These are phyloP conservation scores for Verticillium zaregamsianum DNA, from an alignment of 2,329 filamentous ascomycete genomes.

Conservation along the genomic window DNA sequence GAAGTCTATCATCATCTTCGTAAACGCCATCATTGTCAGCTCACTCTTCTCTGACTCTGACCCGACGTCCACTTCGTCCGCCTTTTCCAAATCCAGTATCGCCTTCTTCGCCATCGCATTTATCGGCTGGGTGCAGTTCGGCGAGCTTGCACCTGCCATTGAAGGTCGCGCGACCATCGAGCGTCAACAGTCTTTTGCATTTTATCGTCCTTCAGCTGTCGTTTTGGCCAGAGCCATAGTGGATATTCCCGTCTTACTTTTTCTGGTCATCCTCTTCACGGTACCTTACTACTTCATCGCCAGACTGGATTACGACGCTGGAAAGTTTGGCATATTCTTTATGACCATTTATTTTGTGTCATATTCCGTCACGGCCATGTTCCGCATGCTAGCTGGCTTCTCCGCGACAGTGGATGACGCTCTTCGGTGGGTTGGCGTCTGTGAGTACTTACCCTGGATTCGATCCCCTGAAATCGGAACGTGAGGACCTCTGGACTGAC, in stretches of 20 bases:
- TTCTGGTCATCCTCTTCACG: constrained; percentile 65
- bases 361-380: constrained; percentile 43
- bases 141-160: constrained; percentile 75
- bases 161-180: constrained; percentile 59
- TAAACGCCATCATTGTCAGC: constrained; percentile 70
- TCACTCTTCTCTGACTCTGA: constrained; percentile 68
- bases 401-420: no score
- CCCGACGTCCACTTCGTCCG: constrained; percentile 51
- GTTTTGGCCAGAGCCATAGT: constrained; percentile 52
- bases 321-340: constrained; percentile 63
- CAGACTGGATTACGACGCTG: constrained; percentile 60
- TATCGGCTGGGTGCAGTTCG: constrained; percentile 63
- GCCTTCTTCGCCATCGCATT: constrained; percentile 52
- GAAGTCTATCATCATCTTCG: constrained; percentile 74
- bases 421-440: no score
- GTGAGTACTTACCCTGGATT: no score
- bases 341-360: constrained; percentile 57
- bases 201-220: constrained; percentile 52
- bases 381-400: no score
- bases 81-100: constrained; percentile 51
- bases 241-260: constrained; percentile 59
- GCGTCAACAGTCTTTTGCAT: constrained; percentile 43
- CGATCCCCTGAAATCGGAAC: no score
- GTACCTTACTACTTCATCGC: constrained; percentile 75
- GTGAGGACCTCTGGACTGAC: no score